Conservation (phyloP, 1,284 basidiomycete species). For the Irpex sp. region DNA sequence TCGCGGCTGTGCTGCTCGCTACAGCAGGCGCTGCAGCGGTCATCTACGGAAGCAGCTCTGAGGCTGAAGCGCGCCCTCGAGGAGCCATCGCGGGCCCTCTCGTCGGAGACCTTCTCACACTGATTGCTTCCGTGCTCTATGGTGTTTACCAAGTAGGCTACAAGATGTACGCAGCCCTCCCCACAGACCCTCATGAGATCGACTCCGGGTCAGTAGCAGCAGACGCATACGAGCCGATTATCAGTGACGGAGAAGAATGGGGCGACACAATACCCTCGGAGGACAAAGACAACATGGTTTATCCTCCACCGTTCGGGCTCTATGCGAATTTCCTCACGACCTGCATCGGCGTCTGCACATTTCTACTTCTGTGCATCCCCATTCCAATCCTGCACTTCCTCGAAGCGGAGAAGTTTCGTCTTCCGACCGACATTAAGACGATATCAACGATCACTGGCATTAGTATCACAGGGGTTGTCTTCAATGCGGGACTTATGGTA, state of each 20-base stretch:
- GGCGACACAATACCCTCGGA: slow-evolving; percentile 14
- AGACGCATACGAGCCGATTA: slow-evolving; percentile 16
- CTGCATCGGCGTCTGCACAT: slow-evolving; percentile 60
- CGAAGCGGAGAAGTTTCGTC: slow-evolving; percentile 52
- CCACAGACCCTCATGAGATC: slow-evolving; percentile 46
- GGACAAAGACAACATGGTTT: slow-evolving; percentile 29
- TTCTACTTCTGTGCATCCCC: slow-evolving; percentile 63
- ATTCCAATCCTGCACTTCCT: slow-evolving; percentile 62
- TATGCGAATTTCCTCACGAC: slow-evolving; percentile 72
- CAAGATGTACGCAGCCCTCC: slow-evolving; percentile 69
- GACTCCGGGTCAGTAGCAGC: slow-evolving; percentile 32
- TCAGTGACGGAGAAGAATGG: slow-evolving; percentile 17
- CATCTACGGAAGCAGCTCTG: slow-evolving; percentile 60
- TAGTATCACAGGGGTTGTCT: slow-evolving; percentile 58
- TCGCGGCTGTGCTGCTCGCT: slow-evolving; percentile 70
- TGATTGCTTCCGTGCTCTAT: slow-evolving; percentile 63
- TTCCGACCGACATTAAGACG: slow-evolving; percentile 44
- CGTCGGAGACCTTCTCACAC: slow-evolving; percentile 70
- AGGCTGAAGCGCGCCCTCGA: slow-evolving; percentile 15
- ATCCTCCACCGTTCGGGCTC: slow-evolving; percentile 70
- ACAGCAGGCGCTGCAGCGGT: slow-evolving; percentile 68
- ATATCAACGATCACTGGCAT: slow-evolving; percentile 54
- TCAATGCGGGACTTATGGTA: slow-evolving; percentile 78
- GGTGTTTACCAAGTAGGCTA: slow-evolving; percentile 78
- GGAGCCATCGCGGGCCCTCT: slow-evolving; percentile 31